Base-by-base conservation (phyloP, 140 eudicot genomes). In the Cichorium intybus region DNA sequence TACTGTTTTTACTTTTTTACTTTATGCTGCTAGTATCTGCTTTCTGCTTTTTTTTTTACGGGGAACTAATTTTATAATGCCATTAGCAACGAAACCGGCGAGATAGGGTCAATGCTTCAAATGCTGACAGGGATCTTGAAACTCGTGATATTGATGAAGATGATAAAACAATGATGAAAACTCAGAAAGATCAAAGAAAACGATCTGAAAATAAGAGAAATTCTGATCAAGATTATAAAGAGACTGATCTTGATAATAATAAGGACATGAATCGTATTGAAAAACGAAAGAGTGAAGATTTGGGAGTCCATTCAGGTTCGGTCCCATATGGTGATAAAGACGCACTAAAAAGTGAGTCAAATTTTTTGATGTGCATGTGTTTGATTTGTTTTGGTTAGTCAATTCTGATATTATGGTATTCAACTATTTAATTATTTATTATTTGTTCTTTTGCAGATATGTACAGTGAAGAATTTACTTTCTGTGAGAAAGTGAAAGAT, bases 401-500 rank as follows among this genome's bases (percentile, higher is more conserved):
- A 48, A 20, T 39, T 16, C 22, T 60, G 60, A 51, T 33, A 5
- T 23, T 41, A 0, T 50, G 10, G 21, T 58, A 48, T 20, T 41
- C 26, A 47, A 55, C 4, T 8, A 16, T 15, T 62, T 11, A 29
- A 10, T 10, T 10, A 10, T 37, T 37, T 43, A 39, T 37, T 43
- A 39, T 0, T 35, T 9, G 2, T 39, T 12, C 12, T 0, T 43
- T 86, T 67, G 33, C 82, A 93, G 99, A 77, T 62, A 81, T 79
- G 81, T 92, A 83, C 75, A 80, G 75, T 69, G 89, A 81, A 49
- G 99, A 93, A 60, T 88, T 88, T 68, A 71, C 71, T 18, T 93
- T 93, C 72, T 88, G 97, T 72, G 97, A 93, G 68, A 93, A 88
- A 80, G 99, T 93, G 60, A 93, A 93, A 79, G 99, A 84, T 39